Evolutionary conservation across 2,329 filamentous ascomycete genomes (phyloP).

Genomic region (Aureobasidium musti): DNA sequence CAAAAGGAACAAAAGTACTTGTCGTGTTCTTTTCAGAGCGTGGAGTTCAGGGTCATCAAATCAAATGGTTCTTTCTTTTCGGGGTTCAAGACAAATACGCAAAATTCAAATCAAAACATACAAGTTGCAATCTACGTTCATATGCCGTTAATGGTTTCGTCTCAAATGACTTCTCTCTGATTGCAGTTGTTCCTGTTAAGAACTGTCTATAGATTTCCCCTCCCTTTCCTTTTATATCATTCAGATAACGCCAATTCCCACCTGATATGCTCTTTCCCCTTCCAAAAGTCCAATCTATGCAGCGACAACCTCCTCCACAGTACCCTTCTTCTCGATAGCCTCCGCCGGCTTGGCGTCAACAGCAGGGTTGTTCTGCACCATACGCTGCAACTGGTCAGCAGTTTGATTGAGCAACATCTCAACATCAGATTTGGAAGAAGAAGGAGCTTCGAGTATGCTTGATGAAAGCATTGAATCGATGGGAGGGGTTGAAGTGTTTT

Average conservation of each 20-base stretch:
- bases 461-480: slow-evolving; percentile 25
- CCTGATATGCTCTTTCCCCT: background rate
- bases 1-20: slow-evolving; percentile 5
- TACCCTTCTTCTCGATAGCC: slow-evolving; percentile 32
- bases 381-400: slow-evolving; percentile 42
- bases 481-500: slow-evolving; percentile 22
- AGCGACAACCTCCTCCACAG: slow-evolving; percentile 31
- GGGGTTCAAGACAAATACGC: background rate
- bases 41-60: slow-evolving; percentile 30
- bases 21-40: slow-evolving; percentile 27
- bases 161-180: background rate
- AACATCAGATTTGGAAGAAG: background rate
- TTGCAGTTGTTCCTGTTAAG: background rate
- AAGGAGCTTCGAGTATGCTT: slow-evolving; percentile 10
- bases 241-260: background rate
- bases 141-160: background rate
- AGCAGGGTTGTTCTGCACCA: slow-evolving; percentile 48
- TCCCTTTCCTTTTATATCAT: background rate
- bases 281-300: background rate
- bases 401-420: slow-evolving; percentile 1
- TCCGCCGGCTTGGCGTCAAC: slow-evolving; percentile 37
- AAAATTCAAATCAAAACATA: background rate
- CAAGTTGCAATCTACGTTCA: background rate
- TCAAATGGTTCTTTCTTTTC: slow-evolving; percentile 1
- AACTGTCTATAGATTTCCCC: too few species aligned